Base-by-base conservation (phyloP, 306 rosid genomes). In the Casuarina equisetifolia region DNA sequence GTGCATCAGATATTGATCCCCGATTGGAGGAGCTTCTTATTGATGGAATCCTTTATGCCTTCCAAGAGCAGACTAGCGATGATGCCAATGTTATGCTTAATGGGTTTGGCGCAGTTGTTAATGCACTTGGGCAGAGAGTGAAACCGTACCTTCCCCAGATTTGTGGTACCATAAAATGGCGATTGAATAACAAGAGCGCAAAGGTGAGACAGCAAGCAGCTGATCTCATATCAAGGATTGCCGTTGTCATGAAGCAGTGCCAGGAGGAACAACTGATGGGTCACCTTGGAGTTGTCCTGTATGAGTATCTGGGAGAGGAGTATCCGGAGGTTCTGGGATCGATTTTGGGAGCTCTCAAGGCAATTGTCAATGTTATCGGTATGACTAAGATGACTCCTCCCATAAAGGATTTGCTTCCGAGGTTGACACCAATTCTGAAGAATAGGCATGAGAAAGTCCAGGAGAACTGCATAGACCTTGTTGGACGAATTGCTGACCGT, bases 371-470 rank as follows among this genome's bases (percentile, higher is more conserved):
- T 74, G 98, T 94, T 70, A 94, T 94, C 43, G 98, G 98, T 80
- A 94, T 94, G 98, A 94, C 96, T 2, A 94, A 94, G 96, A 94
- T 94, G 98, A 92, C 98, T 13, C 98, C 98, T 36, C 98, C 98
- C 36, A 94, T 94, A 36, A 94, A 94, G 82, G 97, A 94, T 79
- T 75, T 94, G 89, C 98, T 94, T 76, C 98, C 98, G 39, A 87
- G 98, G 68, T 79, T 94, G 81, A 94, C 98, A 42, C 98, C 98
- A 51, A 94, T 94, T 80, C 85, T 94, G 90, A 94, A 94, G 85
- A 94, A 94, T 81, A 92, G 98, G 86, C 97, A 94, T 35, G 97
- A 94, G 78, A 94, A 94, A 82, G 98, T 94, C 70, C 98, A 94
- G 82, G 97, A 94, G 86, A 94, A 94, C 82, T 94, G 98, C 83